Percentiles rank a stretch among this genome's conserved stretches.
phyloP scores from a whole-genome alignment of 352 stramenopile species.

The Pythium aristosporum region DNA sequence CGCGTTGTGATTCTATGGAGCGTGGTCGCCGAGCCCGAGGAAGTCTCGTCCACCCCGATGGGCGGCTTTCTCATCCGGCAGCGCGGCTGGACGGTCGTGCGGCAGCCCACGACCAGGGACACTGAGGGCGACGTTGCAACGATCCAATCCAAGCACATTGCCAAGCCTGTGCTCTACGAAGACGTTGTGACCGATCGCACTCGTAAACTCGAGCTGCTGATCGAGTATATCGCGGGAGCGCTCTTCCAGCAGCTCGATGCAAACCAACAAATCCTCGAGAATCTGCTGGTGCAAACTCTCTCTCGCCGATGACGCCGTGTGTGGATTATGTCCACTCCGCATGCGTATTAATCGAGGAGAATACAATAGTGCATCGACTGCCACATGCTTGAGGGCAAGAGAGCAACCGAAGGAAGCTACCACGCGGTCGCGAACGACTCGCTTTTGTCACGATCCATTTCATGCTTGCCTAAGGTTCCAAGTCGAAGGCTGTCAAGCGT shows the following conservation, averaged over 20 bases:
- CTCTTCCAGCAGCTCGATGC: slow-evolving; percentile 15
- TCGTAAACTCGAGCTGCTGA: slow-evolving; percentile 18
- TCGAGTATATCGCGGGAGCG: slow-evolving; percentile 6
- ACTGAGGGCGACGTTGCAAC: neutral
- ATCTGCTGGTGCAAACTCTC: slow-evolving; percentile 11
- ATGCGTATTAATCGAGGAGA: too few relatives aligned
- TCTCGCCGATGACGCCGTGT: too few relatives aligned
- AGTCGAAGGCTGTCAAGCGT: too few relatives aligned
- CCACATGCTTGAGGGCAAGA: too few relatives aligned
- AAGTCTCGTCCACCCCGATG: slow-evolving; percentile 18
- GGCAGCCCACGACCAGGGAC: neutral
- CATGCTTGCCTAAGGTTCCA: too few relatives aligned
- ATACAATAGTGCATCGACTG: too few relatives aligned
- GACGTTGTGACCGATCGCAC: slow-evolving; percentile 12
- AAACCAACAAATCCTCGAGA: slow-evolving; percentile 17
- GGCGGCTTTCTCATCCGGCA: slow-evolving; percentile 15
- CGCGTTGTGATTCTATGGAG: slow-evolving; percentile 19
- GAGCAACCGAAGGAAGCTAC: too few relatives aligned
- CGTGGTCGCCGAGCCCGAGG: slow-evolving; percentile 6
- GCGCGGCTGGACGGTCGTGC: slow-evolving; percentile 15
- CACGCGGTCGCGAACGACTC: too few relatives aligned
- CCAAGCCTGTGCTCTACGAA: slow-evolving; percentile 12
- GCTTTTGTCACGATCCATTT: too few relatives aligned
- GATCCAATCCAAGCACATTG: slow-evolving; percentile 16
- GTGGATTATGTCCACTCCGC: too few relatives aligned